phyloP scores from a whole-genome alignment of 2,329 filamentous ascomycete genomes.

The Simplicillium aogashimaense region DNA sequence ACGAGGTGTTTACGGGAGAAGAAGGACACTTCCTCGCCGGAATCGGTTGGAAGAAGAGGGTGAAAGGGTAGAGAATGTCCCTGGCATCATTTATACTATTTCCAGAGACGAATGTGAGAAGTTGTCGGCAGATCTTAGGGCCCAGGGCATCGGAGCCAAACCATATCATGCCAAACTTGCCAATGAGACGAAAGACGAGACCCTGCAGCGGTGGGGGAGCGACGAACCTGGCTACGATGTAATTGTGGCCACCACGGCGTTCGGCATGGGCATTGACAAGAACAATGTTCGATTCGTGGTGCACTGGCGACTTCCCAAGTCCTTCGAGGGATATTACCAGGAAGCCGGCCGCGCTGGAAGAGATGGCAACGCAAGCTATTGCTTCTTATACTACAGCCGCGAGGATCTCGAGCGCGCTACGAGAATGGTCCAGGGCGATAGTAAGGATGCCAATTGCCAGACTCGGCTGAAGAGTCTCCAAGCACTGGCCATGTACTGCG shows the following conservation, averaged over 20 bases:
- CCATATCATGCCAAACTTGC: slow-evolving; percentile 63
- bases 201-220: slow-evolving; percentile 60
- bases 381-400: slow-evolving; percentile 83
- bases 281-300: slow-evolving; percentile 89
- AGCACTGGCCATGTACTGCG: slow-evolving; percentile 70
- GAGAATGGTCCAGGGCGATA: slow-evolving; percentile 38
- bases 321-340: slow-evolving; percentile 93
- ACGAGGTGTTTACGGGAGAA: slow-evolving; percentile 58
- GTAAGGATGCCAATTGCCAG: slow-evolving; percentile 29
- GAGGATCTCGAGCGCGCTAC: slow-evolving; percentile 74
- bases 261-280: slow-evolving; percentile 98
- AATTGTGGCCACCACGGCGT: slow-evolving; percentile 90
- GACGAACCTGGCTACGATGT: slow-evolving; percentile 74
- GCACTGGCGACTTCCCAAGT: slow-evolving; percentile 89
- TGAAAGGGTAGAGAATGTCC: slow-evolving; percentile 53
- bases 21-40: slow-evolving; percentile 47
- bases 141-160: slow-evolving; percentile 62
- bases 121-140: slow-evolving; percentile 54
- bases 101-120: slow-evolving; percentile 66
- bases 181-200: slow-evolving; percentile 60
- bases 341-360: slow-evolving; percentile 87
- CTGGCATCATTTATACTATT: slow-evolving; percentile 73
- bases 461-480: slow-evolving; percentile 54
- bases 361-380: slow-evolving; percentile 78
- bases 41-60: slow-evolving; percentile 44